Percentiles rank a stretch among this genome's conserved stretches.
Conservation (phyloP, 805 yeast genomes). For the Monosporozyma aquatica region DNA sequence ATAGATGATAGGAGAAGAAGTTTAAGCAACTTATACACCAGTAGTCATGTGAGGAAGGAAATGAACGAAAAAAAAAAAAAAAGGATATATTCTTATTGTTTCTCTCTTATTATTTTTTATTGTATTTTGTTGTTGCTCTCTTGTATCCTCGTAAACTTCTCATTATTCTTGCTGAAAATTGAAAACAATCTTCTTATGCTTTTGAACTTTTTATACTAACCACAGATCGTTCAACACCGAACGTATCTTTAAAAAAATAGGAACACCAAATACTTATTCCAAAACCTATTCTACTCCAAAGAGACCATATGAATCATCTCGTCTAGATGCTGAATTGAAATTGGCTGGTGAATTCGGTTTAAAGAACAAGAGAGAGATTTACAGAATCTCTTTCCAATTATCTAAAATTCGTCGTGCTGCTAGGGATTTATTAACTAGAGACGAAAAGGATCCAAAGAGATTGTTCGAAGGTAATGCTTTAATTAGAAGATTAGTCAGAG, state of each 20-base stretch:
- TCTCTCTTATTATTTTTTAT: too few relatives aligned
- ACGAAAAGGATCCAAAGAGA: constrained; percentile 99
- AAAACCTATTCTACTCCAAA: constrained; percentile 99
- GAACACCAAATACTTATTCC: constrained; percentile 99
- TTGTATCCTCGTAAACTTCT: neutral
- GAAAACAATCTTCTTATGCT: neutral
- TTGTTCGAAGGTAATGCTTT: constrained; percentile 99
- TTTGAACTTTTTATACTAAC: neutral
- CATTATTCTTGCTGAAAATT: too few relatives aligned
- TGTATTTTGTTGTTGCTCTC: neutral
- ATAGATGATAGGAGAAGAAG: too few relatives aligned
- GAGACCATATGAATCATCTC: constrained; percentile 98
- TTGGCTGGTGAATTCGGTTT: constrained; percentile 99
- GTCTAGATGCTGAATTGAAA: constrained; percentile 98
- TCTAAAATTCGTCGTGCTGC: constrained; percentile 99
- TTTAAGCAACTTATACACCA: too few relatives aligned
- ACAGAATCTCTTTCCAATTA: constrained; percentile 98
- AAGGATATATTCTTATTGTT: too few relatives aligned
- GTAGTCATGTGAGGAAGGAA: too few relatives aligned
- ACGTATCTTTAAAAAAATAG: constrained; percentile 31
- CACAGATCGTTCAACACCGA: too few relatives aligned
- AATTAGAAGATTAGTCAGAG: constrained; percentile 98
- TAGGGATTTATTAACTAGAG: constrained; percentile 99
- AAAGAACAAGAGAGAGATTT: constrained; percentile 99
- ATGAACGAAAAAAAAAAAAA: too few relatives aligned